Conservation (phyloP, 306 rosid species). For the Prunus fruticosa region DNA sequence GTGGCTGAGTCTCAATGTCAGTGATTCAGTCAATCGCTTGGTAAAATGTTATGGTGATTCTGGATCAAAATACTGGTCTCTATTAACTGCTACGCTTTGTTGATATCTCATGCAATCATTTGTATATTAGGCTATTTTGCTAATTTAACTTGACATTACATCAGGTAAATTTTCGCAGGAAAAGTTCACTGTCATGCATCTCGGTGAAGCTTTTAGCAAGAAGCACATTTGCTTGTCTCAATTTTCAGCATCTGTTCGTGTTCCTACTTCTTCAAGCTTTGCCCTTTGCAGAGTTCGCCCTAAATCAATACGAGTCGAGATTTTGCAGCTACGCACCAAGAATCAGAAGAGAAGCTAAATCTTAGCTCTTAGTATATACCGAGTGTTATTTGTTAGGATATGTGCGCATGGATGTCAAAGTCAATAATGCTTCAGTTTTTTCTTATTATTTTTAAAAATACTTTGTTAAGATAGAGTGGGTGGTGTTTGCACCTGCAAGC, state of each 20-base stretch:
- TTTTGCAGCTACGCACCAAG: conserved; percentile 4
- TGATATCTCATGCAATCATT: not conserved
- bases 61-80: not conserved
- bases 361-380: not conserved
- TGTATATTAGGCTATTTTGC: not conserved
- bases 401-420: not conserved
- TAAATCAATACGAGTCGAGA: not conserved
- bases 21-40: not conserved
- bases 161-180: conserved; percentile 2
- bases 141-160: not conserved
- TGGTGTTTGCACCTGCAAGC: not conserved
- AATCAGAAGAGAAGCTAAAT: not conserved
- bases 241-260: not conserved
- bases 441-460: not conserved
- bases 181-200: not conserved
- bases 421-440: not conserved
- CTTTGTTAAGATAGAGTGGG: not conserved
- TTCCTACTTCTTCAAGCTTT: not conserved
- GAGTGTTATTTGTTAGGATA: not conserved
- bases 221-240: not conserved
- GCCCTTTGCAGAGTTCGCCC: not conserved
- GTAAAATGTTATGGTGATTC: not conserved
- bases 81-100: not conserved
- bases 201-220: conserved; percentile 9
- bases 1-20: not conserved